Evolutionary conservation across 805 yeast species (phyloP), one percentile per base, ranked within the genome.

Genomic region (Candida nanaspora): DNA sequence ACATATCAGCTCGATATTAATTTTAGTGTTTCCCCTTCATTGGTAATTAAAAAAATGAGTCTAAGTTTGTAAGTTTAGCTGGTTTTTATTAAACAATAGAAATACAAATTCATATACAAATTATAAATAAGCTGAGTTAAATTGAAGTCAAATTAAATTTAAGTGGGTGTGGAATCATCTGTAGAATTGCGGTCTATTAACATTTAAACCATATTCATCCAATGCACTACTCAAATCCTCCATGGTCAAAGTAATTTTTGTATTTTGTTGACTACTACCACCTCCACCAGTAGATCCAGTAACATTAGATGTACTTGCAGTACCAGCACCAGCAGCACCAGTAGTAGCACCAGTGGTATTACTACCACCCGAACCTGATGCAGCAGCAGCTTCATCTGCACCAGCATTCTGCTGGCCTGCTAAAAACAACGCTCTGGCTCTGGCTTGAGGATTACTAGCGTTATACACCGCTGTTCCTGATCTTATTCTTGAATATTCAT

Each of bases 171-270:
- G n/a, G n/a, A n/a, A 8, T 52, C 62, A 91, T 50, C 97, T 80
- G 63, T 93, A 93, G 61, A 89, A 93, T 49, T 88, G 98, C 0
- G 98, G 98, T 52, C 96, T 75, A 47, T 82, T 76, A 4, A 93
- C 78, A 53, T 93, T 89, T 49, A 93, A 47, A 2, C 68, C 68
- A 56, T 93, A 93, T 57, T 93, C 99, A 35, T 87, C 78, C 45
- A 94, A 69, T 2, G 98, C 98, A 57, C 87, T 84, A 51, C 95
- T 82, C 53, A 93, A 69, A 56, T 93, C 98, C 47, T 88, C 95
- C 78, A 88, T 86, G 0, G 97, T 89, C 44, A 93, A 72, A 5
- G 88, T 91, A 31, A 87, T 82, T 56, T 87, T 89, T 37, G 56
- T 60, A 37, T 57, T 56, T 32, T 45, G 52, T 32, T 55, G 58